Percentiles rank a stretch among this genome's conserved stretches.
These are phyloP conservation scores for Tilletia caries DNA, from an alignment of 1,284 basidiomycete genomes.

Conservation along the genomic window DNA sequence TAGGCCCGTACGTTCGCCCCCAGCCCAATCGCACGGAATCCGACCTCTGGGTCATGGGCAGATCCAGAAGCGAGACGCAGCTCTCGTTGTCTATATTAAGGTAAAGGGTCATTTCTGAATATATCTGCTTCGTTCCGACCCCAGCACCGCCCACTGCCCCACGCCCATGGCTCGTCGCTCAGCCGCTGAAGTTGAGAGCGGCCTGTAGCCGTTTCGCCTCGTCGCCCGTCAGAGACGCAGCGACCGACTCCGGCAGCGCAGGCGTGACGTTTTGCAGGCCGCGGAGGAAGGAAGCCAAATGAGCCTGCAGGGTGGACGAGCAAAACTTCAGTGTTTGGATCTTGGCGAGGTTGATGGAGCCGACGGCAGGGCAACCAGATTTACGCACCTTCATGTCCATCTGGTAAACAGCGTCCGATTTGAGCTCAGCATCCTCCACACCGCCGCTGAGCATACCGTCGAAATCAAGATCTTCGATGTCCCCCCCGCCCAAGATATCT, in stretches of 20 bases:
- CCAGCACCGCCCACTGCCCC: too few relatives aligned
- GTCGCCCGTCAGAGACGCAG: background rate
- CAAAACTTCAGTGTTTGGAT: too few relatives aligned
- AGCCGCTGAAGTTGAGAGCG: background rate
- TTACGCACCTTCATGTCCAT: slow-evolving; percentile 71
- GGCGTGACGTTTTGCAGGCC: slow-evolving; percentile 9
- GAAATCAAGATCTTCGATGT: slow-evolving; percentile 60
- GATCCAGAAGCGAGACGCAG: too few relatives aligned
- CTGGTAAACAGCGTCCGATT: slow-evolving; percentile 77
- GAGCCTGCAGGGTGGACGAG: background rate
- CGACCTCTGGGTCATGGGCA: too few relatives aligned
- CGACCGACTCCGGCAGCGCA: slow-evolving; percentile 1
- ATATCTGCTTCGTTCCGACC: too few relatives aligned
- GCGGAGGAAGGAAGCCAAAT: background rate
- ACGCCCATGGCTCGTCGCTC: background rate
- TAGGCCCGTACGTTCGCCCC: too few relatives aligned
- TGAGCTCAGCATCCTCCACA: slow-evolving; percentile 74
- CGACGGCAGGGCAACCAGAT: too few relatives aligned
- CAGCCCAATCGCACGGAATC: too few relatives aligned
- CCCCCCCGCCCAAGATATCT: slow-evolving; percentile 61
- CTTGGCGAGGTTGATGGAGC: too few relatives aligned
- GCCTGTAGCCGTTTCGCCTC: background rate
- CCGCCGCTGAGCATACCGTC: slow-evolving; percentile 56
- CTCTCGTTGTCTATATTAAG: too few relatives aligned
- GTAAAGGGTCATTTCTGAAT: too few relatives aligned